Conservation (phyloP, 495 filamentous ascomycete species). For the Extremus antarcticus region DNA sequence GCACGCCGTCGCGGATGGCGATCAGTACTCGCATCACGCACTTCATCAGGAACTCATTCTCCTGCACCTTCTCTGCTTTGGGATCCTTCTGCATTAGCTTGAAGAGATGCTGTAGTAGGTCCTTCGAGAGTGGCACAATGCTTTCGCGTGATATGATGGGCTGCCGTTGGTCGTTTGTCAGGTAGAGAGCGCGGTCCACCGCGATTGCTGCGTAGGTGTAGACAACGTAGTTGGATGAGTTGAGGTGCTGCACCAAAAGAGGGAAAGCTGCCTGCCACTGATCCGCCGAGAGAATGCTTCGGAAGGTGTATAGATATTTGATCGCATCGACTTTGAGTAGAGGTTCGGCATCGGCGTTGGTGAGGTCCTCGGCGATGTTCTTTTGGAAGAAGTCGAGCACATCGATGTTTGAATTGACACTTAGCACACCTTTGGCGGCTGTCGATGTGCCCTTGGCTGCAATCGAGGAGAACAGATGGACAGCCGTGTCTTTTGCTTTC, state of each 20-base stretch:
- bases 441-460: conserved; percentile 84
- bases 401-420: conserved; percentile 66
- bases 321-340: conserved; percentile 95
- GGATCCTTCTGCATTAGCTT: conserved; percentile 69
- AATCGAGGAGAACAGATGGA: conserved; percentile 88
- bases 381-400: conserved; percentile 88
- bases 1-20: conserved; percentile 69
- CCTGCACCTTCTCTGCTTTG: conserved; percentile 84
- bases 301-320: conserved; percentile 92
- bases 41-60: conserved; percentile 97
- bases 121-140: conserved; percentile 68
- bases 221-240: conserved; percentile 79
- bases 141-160: conserved; percentile 63
- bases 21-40: conserved; percentile 96
- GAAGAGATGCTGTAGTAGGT: conserved; percentile 87
- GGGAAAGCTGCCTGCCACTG: conserved; percentile 85
- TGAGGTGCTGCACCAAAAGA: conserved; percentile 79
- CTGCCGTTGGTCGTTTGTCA: conserved; percentile 59
- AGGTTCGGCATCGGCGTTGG: conserved; percentile 56
- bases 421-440: conserved; percentile 72
- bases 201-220: conserved; percentile 96
- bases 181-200: conserved; percentile 75
- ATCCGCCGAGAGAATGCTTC: conserved; percentile 72
- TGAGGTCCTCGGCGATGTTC: conserved; percentile 73
- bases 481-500: conserved; percentile 94